Percentiles rank a stretch among this genome's conserved stretches.
Conservation (phyloP, 352 stramenopile species). For the Pythium biforme region DNA sequence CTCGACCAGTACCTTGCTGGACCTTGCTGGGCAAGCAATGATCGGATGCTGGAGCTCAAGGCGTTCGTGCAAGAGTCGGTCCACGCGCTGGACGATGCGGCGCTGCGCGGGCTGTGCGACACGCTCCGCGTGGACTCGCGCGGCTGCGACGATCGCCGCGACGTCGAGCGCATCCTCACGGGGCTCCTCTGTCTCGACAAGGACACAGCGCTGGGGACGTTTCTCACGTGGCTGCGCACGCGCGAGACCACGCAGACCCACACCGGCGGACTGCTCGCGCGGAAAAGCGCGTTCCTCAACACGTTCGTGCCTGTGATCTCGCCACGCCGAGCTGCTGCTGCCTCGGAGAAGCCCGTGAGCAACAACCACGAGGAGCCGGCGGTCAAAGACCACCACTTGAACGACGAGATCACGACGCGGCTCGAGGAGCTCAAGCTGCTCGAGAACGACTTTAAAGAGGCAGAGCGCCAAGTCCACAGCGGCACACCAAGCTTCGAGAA, state of each 20-base stretch:
- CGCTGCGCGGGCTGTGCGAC: conserved; percentile 49
- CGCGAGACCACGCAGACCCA: conserved; percentile 22
- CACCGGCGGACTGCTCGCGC: conserved; percentile 17
- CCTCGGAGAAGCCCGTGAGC: conserved; percentile 11
- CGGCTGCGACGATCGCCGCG: conserved; percentile 50
- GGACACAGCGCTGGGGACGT: conserved; percentile 68
- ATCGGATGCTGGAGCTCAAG: conserved; percentile 57
- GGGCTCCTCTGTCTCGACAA: conserved; percentile 69
- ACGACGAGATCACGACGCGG: conserved; percentile 47
- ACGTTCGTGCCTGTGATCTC: conserved; percentile 64
- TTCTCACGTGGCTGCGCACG: conserved; percentile 62
- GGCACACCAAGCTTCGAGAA: conserved; percentile 71
- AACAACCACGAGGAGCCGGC: conserved; percentile 20
- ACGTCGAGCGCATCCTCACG: conserved; percentile 62
- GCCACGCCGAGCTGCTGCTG: conserved; percentile 7
- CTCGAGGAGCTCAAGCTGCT: conserved; percentile 43
- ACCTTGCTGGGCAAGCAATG: background rate
- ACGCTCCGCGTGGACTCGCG: conserved; percentile 64
- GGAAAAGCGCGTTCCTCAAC: conserved; percentile 49
- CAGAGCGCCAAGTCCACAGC: conserved; percentile 54
- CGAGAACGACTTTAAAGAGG: conserved; percentile 59
- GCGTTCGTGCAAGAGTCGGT: conserved; percentile 64
- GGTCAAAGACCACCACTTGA: conserved; percentile 57
- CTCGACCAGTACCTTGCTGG: background rate
- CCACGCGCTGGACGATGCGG: conserved; percentile 40